These are phyloP conservation scores for Ophiocytium majus DNA, from an alignment of 352 stramenopile species.

Conservation along the genomic window DNA sequence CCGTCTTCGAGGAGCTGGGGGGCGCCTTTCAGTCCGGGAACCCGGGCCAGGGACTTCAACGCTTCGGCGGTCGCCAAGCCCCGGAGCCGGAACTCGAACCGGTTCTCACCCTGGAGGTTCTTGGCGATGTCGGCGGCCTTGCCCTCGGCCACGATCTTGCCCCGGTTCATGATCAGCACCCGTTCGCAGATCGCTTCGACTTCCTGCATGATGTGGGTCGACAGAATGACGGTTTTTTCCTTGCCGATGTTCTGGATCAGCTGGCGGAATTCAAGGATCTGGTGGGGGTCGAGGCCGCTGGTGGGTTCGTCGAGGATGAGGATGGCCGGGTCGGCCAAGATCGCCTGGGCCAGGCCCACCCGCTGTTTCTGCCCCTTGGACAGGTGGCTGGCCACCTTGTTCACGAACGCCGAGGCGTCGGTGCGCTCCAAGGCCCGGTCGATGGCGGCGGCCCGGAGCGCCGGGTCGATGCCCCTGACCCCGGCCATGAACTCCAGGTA, in stretches of 20 bases:
- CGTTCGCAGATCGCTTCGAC: conserved; percentile 87
- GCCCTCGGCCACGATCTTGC: conserved; percentile 63
- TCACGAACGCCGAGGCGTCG: not conserved
- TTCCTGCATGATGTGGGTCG: conserved; percentile 93
- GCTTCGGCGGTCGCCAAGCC: too few species aligned
- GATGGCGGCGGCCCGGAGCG: not conserved
- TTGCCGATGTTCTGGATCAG: conserved; percentile 13
- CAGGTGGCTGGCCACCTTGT: conserved; percentile 54
- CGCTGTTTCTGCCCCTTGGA: conserved; percentile 88
- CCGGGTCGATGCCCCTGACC: not conserved
- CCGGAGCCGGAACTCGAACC: too few species aligned
- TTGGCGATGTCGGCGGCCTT: conserved; percentile 61
- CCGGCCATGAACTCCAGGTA: not conserved
- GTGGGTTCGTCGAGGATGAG: conserved; percentile 75
- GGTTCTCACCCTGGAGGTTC: too few species aligned
- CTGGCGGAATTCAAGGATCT: not conserved
- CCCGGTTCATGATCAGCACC: conserved; percentile 84
- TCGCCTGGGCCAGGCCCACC: conserved; percentile 75
- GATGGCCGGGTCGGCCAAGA: conserved; percentile 75
- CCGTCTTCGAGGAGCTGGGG: too few species aligned
- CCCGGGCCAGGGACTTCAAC: too few species aligned
- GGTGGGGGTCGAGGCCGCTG: not conserved
- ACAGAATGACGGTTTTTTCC: conserved; percentile 67
- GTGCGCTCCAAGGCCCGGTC: not conserved
- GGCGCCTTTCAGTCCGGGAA: too few species aligned